Conservation (phyloP, 495 filamentous ascomycete genomes). For the Trichoderma asperelloides region DNA sequence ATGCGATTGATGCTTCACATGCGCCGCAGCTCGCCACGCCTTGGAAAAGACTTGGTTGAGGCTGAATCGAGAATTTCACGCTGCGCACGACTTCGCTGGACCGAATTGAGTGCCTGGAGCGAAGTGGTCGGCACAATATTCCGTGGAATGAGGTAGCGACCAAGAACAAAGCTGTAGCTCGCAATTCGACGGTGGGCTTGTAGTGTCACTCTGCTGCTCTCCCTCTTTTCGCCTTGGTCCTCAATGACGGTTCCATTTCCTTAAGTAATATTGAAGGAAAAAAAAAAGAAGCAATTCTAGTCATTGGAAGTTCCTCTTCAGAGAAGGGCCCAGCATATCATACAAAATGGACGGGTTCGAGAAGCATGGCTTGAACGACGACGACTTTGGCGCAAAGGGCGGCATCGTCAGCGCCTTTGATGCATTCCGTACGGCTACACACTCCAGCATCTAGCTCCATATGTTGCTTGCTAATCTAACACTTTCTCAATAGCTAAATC, state of each 20-base stretch:
- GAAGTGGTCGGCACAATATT: background rate
- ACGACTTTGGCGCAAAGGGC: slow-evolving; percentile 66
- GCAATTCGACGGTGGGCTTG: background rate
- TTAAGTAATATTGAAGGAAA: background rate
- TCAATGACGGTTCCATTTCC: background rate
- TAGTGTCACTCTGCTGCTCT: background rate
- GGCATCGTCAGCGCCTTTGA: slow-evolving; percentile 79
- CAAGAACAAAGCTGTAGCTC: background rate
- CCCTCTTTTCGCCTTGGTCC: background rate
- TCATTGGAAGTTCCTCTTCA: background rate
- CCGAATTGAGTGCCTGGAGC: background rate
- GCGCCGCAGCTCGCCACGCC: slow-evolving; percentile 3
- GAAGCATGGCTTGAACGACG: slow-evolving; percentile 63
- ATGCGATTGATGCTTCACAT: background rate
- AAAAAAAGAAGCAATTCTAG: background rate
- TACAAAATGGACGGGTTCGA: slow-evolving; percentile 50
- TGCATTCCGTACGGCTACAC: slow-evolving; percentile 73
- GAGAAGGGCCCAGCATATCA: background rate
- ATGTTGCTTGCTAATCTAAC: background rate
- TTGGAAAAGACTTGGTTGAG: background rate
- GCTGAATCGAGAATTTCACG: background rate
- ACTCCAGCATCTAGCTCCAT: slow-evolving; percentile 11
- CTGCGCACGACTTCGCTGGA: background rate
- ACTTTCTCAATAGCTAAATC: slow-evolving; percentile 63
- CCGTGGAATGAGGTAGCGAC: background rate